Evolutionary conservation across 2,329 filamentous ascomycete genomes (phyloP), one percentile per base, ranked within the genome.

Genomic region (Lithohypha guttulata): DNA sequence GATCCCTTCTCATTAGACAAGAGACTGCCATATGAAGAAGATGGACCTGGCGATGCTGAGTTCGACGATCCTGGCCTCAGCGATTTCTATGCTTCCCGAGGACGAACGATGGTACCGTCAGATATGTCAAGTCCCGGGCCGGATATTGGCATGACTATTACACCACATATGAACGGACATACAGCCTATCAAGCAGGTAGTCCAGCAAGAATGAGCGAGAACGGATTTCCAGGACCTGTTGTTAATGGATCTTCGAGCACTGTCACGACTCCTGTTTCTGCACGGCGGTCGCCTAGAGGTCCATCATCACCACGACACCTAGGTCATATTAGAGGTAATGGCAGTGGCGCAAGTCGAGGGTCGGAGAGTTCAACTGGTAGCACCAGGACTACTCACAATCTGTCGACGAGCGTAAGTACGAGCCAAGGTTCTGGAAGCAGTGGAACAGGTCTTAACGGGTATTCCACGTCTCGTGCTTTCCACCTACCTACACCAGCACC

Each of bases 401-500:
- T 35, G 20, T 23, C 34, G 10, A 43, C 37, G 19, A 42, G 42
- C 18, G 33, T 42, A 15, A 37, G 36, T 20, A 30, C 32, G 4
- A 42, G 22, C 29, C 35, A 30, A 20, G 28, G 22, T 31, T 36
- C 26, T 15, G 27, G 22, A 20, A 25, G 21, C 19, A 35, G 32
- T 18, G 29, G 33, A 17, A 18, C 28, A 4, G 34, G 34, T 6
- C 4, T 21, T 8, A 17, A 29, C 30, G 19, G 30, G 13, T 29
- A 30, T 19, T 18, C 29, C 28, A 22, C 33, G 14, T 39, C 43
- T 7, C 42, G 34, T n/a, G n/a, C 42, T 2, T 51, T 62, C 37
- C 47, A 53, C 17, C 64, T 67, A 42, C 62, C 64, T 0, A 47
- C 55, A 10, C 50, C 61, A 13, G 43, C 54, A 14, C 59, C 63